These are phyloP conservation scores for Heimioporus sp. DNA, from an alignment of 768 basidiomycete genomes.

Conservation along the genomic window DNA sequence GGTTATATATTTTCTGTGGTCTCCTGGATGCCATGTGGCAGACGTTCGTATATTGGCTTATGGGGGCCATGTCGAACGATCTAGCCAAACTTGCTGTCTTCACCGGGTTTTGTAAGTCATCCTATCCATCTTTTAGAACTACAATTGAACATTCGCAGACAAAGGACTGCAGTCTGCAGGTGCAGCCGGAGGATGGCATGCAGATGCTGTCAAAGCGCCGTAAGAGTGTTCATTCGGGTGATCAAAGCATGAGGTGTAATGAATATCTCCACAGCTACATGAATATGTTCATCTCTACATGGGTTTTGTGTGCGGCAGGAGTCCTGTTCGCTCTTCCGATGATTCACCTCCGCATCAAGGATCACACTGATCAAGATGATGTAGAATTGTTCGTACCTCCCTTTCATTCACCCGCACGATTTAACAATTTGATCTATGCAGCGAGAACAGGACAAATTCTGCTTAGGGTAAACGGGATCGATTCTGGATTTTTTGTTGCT, in stretches of 20 bases:
- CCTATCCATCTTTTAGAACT: background rate
- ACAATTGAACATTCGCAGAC: slow-evolving; percentile 36
- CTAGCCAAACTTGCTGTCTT: slow-evolving; percentile 78
- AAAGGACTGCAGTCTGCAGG: slow-evolving; percentile 78
- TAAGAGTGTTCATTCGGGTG: slow-evolving; percentile 34
- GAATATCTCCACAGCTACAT: slow-evolving; percentile 42
- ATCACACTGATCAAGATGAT: slow-evolving; percentile 53
- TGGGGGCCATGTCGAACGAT: slow-evolving; percentile 86
- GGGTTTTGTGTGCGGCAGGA: slow-evolving; percentile 66
- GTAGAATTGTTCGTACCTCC: slow-evolving; percentile 43
- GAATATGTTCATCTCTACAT: slow-evolving; percentile 72
- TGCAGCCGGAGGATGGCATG: slow-evolving; percentile 70
- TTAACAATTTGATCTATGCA: slow-evolving; percentile 3
- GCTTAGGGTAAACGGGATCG: background rate
- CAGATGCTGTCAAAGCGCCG: slow-evolving; percentile 62
- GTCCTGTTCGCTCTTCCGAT: slow-evolving; percentile 69
- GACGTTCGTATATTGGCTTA: slow-evolving; percentile 77
- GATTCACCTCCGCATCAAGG: slow-evolving; percentile 68
- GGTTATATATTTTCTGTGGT: slow-evolving; percentile 71
- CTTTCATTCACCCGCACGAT: background rate
- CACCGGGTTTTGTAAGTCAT: slow-evolving; percentile 71
- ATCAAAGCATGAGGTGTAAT: background rate
- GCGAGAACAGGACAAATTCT: slow-evolving; percentile 8
- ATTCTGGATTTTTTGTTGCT: background rate
- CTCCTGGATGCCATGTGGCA: slow-evolving; percentile 86